phyloP scores from a whole-genome alignment of 495 filamentous ascomycete species.

The Xylaria castorea region DNA sequence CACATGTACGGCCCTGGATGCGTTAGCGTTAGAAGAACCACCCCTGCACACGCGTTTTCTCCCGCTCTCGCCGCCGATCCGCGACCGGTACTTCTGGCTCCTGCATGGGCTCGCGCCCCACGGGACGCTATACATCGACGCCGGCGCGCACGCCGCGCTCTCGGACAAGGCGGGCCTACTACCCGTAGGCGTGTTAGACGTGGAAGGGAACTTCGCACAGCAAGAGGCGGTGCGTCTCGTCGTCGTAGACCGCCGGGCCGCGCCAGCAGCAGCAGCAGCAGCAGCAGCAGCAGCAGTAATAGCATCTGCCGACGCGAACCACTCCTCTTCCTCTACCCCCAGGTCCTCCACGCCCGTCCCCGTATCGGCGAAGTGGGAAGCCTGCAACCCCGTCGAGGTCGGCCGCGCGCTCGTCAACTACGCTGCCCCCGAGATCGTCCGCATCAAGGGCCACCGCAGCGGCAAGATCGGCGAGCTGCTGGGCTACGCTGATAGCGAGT shows the following conservation, averaged over 20 bases:
- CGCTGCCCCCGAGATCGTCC: conserved; percentile 76
- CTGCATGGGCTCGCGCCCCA: conserved; percentile 92
- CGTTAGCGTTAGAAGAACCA: conserved; percentile 36
- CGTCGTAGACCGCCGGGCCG: conserved; percentile 58
- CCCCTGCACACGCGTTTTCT: conserved; percentile 94
- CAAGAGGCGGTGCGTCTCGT: conserved; percentile 89
- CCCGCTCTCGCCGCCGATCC: conserved; percentile 82
- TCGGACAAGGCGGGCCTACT: conserved; percentile 84
- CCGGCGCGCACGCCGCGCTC: conserved; percentile 82
- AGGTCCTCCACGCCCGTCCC: conserved; percentile 25
- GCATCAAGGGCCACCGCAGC: conserved; percentile 86
- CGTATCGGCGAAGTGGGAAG: conserved; percentile 51
- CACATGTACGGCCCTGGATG: conserved; percentile 43
- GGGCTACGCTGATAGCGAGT: conserved; percentile 93
- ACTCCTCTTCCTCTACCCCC: not conserved
- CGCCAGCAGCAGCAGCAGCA: not conserved
- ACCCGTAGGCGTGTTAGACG: conserved; percentile 87
- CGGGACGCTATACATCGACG: conserved; percentile 90
- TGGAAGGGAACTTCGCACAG: conserved; percentile 85
- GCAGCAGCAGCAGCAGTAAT: not conserved
- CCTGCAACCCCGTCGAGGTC: conserved; percentile 70
- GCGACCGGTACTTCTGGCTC: conserved; percentile 95
- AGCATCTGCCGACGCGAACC: not conserved
- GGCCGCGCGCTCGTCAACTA: conserved; percentile 95
- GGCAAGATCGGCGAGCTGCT: conserved; percentile 76